These are phyloP conservation scores for Isochrysis galbana DNA, from an alignment of 78 protist genomes.

Conservation along the genomic window DNA sequence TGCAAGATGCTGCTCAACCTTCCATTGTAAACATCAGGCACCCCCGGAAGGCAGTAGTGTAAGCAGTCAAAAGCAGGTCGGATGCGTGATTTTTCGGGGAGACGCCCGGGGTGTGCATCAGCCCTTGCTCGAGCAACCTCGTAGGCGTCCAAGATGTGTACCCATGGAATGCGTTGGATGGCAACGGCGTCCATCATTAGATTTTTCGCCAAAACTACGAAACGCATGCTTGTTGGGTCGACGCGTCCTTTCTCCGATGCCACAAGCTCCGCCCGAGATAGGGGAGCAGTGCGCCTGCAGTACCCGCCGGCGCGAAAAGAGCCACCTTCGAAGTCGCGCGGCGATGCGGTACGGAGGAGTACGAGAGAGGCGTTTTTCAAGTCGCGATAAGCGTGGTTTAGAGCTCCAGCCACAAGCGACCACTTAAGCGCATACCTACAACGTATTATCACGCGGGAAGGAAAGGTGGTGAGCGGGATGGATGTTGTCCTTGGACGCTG, in stretches of 20 bases:
- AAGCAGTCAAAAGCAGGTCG: neutral
- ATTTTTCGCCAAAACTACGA: neutral
- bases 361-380: neutral
- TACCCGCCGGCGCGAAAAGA: neutral
- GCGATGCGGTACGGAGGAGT: neutral
- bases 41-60: conserved; percentile 25
- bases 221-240: no score
- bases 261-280: neutral
- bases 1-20: no score
- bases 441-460: no score
- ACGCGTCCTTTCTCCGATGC: neutral
- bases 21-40: neutral
- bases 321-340: conserved; percentile 8
- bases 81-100: no score
- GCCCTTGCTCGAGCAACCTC: neutral
- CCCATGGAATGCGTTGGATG: neutral
- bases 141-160: neutral
- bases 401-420: neutral
- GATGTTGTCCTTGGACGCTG: no score
- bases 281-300: neutral
- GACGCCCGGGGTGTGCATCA: neutral
- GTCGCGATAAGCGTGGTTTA: neutral
- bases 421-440: neutral
- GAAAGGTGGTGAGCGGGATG: no score
- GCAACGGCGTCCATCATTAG: neutral